Evolutionary conservation across 192 early-diverging fungal genomes (phyloP).

Genomic region (Lunasporangiospora selenospora): DNA sequence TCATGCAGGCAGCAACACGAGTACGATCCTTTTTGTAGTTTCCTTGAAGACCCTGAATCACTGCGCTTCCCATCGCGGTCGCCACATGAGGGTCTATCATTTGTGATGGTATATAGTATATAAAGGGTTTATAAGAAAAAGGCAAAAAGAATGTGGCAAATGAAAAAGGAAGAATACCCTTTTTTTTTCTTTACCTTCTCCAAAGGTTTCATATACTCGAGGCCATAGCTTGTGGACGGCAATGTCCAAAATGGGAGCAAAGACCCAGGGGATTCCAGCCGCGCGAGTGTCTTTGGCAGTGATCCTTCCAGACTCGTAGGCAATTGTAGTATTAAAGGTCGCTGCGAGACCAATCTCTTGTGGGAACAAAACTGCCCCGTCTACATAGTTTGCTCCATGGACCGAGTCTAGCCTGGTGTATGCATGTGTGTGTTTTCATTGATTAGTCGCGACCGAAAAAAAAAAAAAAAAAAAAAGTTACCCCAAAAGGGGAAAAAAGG

Average conservation of each 20-base stretch:
- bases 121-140: too few species aligned
- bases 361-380: slow-evolving; percentile 64
- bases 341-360: slow-evolving; percentile 65
- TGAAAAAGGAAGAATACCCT: not conserved
- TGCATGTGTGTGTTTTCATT: too few species aligned
- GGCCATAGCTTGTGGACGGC: slow-evolving; percentile 65
- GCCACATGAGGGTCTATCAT: slow-evolving; percentile 58
- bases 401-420: slow-evolving; percentile 65
- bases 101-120: too few species aligned
- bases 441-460: not conserved
- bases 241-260: slow-evolving; percentile 66
- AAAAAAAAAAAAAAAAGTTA: not conserved
- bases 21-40: slow-evolving; percentile 68
- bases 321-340: slow-evolving; percentile 61
- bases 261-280: slow-evolving; percentile 68
- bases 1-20: slow-evolving; percentile 68
- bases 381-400: slow-evolving; percentile 71
- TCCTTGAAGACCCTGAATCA: slow-evolving; percentile 67
- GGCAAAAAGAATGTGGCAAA: not conserved
- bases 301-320: slow-evolving; percentile 64
- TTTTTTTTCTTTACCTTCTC: slow-evolving; percentile 27
- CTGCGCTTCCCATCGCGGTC: slow-evolving; percentile 56
- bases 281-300: slow-evolving; percentile 70
- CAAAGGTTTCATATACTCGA: slow-evolving; percentile 63
- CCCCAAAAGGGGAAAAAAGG: too few species aligned